Percentiles rank a stretch among this genome's conserved stretches.
Conservation (phyloP, 768 basidiomycete genomes). For the Trichaptum fuscoviolaceum region DNA sequence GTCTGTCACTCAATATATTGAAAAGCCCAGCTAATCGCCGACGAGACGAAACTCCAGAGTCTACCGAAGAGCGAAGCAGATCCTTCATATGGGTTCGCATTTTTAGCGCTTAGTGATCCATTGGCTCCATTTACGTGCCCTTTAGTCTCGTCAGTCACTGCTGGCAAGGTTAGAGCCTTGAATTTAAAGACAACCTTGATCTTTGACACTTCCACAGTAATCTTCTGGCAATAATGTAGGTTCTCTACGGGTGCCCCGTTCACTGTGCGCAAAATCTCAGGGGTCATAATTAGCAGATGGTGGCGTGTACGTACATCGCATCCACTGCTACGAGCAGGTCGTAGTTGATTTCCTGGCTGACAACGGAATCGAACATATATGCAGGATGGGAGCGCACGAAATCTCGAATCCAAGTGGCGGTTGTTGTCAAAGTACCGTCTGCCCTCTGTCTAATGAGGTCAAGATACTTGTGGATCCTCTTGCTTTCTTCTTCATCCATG, state of each 20-base stretch:
- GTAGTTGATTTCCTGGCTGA: slow-evolving; percentile 88
- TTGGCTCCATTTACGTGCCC: neutral
- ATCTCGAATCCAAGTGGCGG: slow-evolving; percentile 89
- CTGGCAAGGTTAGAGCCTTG: neutral
- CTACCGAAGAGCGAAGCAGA: neutral
- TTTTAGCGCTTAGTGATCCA: neutral
- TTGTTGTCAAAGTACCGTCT: slow-evolving; percentile 72
- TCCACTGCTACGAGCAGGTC: slow-evolving; percentile 88
- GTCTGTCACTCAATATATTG: neutral
- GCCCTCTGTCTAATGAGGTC: slow-evolving; percentile 75
- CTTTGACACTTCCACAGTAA: slow-evolving; percentile 45
- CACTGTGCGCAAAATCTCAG: slow-evolving; percentile 19
- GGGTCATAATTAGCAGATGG: neutral
- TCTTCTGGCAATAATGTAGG: slow-evolving; percentile 58
- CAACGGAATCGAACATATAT: slow-evolving; percentile 93
- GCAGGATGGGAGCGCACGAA: slow-evolving; percentile 87
- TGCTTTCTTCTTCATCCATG: slow-evolving; percentile 52
- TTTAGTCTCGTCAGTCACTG: neutral
- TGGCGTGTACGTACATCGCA: slow-evolving; percentile 65
- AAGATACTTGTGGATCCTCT: slow-evolving; percentile 69
- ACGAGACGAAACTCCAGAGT: neutral
- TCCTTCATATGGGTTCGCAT: neutral
- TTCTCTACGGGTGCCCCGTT: slow-evolving; percentile 58
- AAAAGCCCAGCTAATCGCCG: neutral
- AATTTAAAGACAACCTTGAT: slow-evolving; percentile 27